These are phyloP conservation scores for Xerocomellus chrysenteron DNA, from an alignment of 768 basidiomycete species.

Conservation along the genomic window DNA sequence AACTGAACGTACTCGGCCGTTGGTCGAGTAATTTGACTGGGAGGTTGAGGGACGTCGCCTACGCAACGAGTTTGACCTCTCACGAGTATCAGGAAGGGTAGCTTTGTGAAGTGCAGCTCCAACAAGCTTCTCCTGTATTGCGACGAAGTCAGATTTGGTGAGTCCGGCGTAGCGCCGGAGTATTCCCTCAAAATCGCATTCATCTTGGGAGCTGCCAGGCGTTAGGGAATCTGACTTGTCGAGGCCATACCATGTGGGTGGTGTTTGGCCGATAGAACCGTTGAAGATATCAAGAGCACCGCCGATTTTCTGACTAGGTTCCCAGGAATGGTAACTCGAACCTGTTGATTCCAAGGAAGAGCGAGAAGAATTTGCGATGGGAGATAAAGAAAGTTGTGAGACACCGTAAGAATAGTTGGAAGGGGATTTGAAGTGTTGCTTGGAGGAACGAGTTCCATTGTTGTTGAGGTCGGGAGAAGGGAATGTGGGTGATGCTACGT, in stretches of 20 bases:
- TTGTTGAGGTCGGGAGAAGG: slow-evolving; percentile 35
- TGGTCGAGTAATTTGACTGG: slow-evolving; percentile 71
- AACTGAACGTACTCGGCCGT: slow-evolving; percentile 42
- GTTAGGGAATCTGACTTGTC: slow-evolving; percentile 49
- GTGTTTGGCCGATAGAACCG: slow-evolving; percentile 44
- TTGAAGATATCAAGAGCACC: slow-evolving; percentile 53
- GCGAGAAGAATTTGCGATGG: slow-evolving; percentile 70
- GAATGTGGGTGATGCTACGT: slow-evolving; percentile 48
- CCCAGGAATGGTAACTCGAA: slow-evolving; percentile 85
- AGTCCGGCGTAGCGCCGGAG: slow-evolving; percentile 66
- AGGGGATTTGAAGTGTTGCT: slow-evolving; percentile 45
- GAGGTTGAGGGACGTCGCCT: slow-evolving; percentile 78
- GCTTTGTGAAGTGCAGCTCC: slow-evolving; percentile 57
- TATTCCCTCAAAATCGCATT: slow-evolving; percentile 63
- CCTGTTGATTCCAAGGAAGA: slow-evolving; percentile 79
- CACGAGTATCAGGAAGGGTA: slow-evolving; percentile 53
- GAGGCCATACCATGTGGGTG: slow-evolving; percentile 67
- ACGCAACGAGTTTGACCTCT: slow-evolving; percentile 68
- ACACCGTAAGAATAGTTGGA: slow-evolving; percentile 53
- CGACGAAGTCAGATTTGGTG: slow-evolving; percentile 64
- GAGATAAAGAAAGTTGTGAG: slow-evolving; percentile 65
- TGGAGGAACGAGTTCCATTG: slow-evolving; percentile 52
- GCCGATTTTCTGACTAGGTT: slow-evolving; percentile 56
- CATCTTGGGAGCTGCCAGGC: slow-evolving; percentile 51
- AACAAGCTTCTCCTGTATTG: slow-evolving; percentile 78